Percentiles rank a stretch among this genome's conserved stretches.
These are phyloP conservation scores for Wickerhamiella qilinensis DNA, from an alignment of 805 yeast species.

Conservation along the genomic window DNA sequence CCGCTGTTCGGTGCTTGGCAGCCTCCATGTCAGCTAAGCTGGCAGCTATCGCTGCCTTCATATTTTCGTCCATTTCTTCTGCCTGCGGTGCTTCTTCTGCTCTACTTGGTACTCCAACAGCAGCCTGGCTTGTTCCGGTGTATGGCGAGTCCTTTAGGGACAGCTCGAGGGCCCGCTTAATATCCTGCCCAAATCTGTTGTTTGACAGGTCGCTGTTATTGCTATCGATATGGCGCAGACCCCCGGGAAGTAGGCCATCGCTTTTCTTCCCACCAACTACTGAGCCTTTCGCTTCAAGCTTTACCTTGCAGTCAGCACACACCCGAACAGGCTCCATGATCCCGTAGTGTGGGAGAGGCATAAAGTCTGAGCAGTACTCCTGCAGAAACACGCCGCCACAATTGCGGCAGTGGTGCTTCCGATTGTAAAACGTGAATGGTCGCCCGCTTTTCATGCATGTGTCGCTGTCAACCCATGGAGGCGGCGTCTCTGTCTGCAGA, in stretches of 20 bases:
- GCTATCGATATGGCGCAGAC: conserved; percentile 2
- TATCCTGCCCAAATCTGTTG: conserved; percentile 33
- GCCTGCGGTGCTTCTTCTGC: conserved; percentile 12
- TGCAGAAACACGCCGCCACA: conserved; percentile 94
- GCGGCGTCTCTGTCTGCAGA: conserved; percentile 83
- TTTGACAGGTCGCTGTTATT: conserved; percentile 17
- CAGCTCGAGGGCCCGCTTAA: conserved; percentile 60
- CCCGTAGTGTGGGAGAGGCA: conserved; percentile 69
- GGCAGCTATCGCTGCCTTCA: conserved; percentile 89
- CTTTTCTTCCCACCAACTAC: not conserved
- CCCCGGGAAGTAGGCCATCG: not conserved
- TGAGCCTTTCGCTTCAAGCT: conserved; percentile 28
- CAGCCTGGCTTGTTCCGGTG: conserved; percentile 7
- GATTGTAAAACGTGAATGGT: conserved; percentile 60
- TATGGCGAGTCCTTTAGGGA: conserved; percentile 43
- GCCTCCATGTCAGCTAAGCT: conserved; percentile 53
- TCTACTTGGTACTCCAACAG: conserved; percentile 15
- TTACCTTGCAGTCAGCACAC: conserved; percentile 75
- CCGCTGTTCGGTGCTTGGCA: not conserved
- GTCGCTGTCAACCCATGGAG: conserved; percentile 94
- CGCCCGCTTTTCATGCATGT: conserved; percentile 88
- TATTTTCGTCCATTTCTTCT: conserved; percentile 69
- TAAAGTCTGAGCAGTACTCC: conserved; percentile 57
- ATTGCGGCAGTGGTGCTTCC: conserved; percentile 93
- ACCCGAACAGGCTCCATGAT: conserved; percentile 82